phyloP scores from a whole-genome alignment of 2,329 filamentous ascomycete genomes.

The Talaromyces sp. region DNA sequence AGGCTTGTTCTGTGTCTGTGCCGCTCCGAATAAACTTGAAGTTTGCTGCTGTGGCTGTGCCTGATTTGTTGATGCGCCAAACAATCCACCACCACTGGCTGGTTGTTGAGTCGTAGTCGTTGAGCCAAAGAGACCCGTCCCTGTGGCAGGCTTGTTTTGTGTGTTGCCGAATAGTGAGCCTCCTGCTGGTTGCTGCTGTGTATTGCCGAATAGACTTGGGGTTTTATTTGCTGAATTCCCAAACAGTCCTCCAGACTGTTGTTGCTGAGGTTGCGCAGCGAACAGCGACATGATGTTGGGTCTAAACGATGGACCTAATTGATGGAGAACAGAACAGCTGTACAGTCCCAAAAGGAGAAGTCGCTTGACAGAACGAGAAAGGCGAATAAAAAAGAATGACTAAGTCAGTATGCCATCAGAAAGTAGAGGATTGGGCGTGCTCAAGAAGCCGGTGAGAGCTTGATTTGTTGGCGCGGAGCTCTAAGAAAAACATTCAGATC shows the following conservation, averaged over 20 bases:
- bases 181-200: constrained; percentile 27
- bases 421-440: background rate
- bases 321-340: background rate
- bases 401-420: constrained; percentile 2
- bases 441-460: constrained; percentile 3
- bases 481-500: constrained; percentile 10
- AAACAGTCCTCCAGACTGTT: constrained; percentile 25
- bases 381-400: constrained; percentile 7
- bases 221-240: constrained; percentile 30
- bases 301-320: background rate
- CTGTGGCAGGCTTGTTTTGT: constrained; percentile 18
- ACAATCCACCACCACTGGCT: constrained; percentile 20
- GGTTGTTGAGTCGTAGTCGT: constrained; percentile 20
- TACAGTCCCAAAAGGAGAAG: background rate
- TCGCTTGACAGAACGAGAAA: background rate
- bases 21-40: constrained; percentile 18
- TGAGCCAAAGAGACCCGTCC: constrained; percentile 24
- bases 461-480: constrained; percentile 9
- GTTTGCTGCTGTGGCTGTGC: constrained; percentile 27
- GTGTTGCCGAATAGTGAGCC: constrained; percentile 32
- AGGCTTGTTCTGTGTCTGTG: constrained; percentile 19
- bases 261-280: constrained; percentile 23
- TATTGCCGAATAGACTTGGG: constrained; percentile 33
- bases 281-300: constrained; percentile 39
- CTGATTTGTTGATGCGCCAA: constrained; percentile 21